A percentile compares a stretch with the other conserved stretches of the same genome.
Conservation (phyloP, 2,329 filamentous ascomycete genomes). For the Penicillium sp. region DNA sequence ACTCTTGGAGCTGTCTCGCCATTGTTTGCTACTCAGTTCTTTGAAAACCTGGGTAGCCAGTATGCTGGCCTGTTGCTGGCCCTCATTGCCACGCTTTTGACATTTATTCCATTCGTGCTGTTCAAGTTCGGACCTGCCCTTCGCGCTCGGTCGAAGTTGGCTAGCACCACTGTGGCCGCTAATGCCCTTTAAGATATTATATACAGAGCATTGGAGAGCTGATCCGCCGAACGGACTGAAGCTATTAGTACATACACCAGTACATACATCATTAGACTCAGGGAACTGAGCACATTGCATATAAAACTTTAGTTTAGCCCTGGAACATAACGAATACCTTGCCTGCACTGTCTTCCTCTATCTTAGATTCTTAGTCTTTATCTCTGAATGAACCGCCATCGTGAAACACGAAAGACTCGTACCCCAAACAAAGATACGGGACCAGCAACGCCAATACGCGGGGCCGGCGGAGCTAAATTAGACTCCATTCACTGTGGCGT, state of each 20-base stretch:
- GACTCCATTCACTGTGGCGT: neutral
- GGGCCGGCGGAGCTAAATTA: no score
- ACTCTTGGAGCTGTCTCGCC: constrained; percentile 55
- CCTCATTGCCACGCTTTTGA: constrained; percentile 44
- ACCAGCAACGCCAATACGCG: no score
- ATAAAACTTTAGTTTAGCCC: neutral
- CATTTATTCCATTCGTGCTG: constrained; percentile 32
- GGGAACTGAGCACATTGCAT: neutral
- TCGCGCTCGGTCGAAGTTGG: constrained; percentile 33
- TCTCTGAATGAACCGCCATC: neutral
- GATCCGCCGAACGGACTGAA: neutral
- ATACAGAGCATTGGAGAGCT: neutral
- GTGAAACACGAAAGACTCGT: neutral
- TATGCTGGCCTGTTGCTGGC: constrained; percentile 53
- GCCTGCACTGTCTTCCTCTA: neutral
- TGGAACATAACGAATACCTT: neutral
- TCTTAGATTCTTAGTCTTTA: neutral
- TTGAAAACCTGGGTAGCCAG: constrained; percentile 55
- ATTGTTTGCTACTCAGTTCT: constrained; percentile 54
- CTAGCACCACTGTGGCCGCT: constrained; percentile 18
- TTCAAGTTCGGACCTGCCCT: constrained; percentile 31
- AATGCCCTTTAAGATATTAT: neutral
- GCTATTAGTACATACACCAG: neutral
- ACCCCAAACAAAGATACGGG: no score
- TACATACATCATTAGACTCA: neutral